phyloP scores from a whole-genome alignment of 169 alveolate species.

The Plasmodium vinckei region DNA sequence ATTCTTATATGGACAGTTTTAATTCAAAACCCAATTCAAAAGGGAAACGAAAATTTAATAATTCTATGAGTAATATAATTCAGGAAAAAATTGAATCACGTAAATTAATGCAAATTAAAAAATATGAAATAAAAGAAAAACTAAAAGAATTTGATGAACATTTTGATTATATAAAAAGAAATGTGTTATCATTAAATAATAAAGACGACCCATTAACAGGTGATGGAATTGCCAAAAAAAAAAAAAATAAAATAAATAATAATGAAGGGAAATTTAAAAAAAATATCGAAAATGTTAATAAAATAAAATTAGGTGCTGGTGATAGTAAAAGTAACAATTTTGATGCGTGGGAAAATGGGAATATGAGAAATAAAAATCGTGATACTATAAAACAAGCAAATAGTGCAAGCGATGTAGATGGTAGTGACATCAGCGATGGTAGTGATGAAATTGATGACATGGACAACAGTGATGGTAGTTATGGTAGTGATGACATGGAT shows the following conservation, averaged over 20 bases:
- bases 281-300: too few species aligned
- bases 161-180: slow-evolving; percentile 53
- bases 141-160: slow-evolving; percentile 57
- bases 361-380: background rate
- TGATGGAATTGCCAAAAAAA: background rate
- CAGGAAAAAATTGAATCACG: slow-evolving; percentile 35
- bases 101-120: slow-evolving; percentile 56
- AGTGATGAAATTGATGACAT: background rate
- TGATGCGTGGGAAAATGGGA: too few species aligned
- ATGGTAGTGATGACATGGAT: background rate
- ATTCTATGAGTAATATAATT: slow-evolving; percentile 5
- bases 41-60: background rate
- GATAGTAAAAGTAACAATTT: too few species aligned
- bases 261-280: background rate
- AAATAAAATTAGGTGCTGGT: too few species aligned
- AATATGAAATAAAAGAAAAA: slow-evolving; percentile 68
- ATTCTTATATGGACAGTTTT: background rate
- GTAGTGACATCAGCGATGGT: background rate
- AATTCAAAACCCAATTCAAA: background rate
- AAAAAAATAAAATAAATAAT: background rate
- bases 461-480: background rate
- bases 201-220: background rate
- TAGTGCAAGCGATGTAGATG: background rate
- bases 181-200: slow-evolving; percentile 24
- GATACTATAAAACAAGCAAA: background rate